Conservation (phyloP, 768 basidiomycete species). For the Xanthoconium purpureum region DNA sequence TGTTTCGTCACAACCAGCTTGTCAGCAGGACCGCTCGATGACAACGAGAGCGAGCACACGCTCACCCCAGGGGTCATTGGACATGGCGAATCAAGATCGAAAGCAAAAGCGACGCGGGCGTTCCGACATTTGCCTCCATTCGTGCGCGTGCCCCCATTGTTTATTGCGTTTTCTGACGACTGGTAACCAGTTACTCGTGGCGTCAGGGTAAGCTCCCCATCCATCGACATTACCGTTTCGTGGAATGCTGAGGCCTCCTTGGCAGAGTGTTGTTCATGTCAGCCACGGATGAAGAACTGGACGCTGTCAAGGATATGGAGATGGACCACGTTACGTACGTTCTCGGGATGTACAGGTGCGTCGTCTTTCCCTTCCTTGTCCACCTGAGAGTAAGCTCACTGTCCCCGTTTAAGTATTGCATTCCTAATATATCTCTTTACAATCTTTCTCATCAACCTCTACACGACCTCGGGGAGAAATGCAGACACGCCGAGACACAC, state of each 20-base stretch:
- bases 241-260: background rate
- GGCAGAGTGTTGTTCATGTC: constrained; percentile 82
- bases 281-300: constrained; percentile 88
- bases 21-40: constrained; percentile 33
- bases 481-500: constrained; percentile 26
- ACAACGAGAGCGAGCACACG: constrained; percentile 67
- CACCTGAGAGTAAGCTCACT: background rate
- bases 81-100: constrained; percentile 18
- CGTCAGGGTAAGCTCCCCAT: constrained; percentile 55
- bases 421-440: constrained; percentile 78
- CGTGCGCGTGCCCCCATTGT: constrained; percentile 46
- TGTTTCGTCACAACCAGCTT: constrained; percentile 60
- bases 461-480: constrained; percentile 59
- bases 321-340: constrained; percentile 94
- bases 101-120: constrained; percentile 45
- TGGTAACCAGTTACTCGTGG: constrained; percentile 55
- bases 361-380: background rate
- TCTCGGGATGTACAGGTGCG: constrained; percentile 77
- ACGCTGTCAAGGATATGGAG: constrained; percentile 60
- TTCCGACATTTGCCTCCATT: constrained; percentile 90
- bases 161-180: background rate
- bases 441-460: constrained; percentile 67
- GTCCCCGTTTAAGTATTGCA: constrained; percentile 37
- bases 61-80: constrained; percentile 40
- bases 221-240: background rate